These are phyloP conservation scores for Picea sitchensis DNA, from an alignment of 75 land plant genomes.

Conservation along the genomic window DNA sequence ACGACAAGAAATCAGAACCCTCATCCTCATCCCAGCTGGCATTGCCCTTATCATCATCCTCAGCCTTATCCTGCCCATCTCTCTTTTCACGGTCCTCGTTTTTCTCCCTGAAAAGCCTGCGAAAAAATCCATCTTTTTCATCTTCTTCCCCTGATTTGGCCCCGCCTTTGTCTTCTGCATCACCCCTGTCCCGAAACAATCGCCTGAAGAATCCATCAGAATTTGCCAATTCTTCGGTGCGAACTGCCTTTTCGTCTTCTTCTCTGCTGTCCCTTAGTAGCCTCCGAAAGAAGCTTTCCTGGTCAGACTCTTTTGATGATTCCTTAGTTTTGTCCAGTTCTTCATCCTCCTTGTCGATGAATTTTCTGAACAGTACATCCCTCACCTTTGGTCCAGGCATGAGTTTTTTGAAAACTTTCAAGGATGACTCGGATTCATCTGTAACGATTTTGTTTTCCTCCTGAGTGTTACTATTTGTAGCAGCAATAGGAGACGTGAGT, in stretches of 20 bases:
- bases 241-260: slow-evolving; percentile 49
- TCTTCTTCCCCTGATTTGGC: slow-evolving; percentile 52
- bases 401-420: slow-evolving; percentile 79
- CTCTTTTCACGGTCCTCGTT: slow-evolving; percentile 51
- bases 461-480: slow-evolving; percentile 15
- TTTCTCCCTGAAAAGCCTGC: slow-evolving; percentile 62
- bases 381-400: slow-evolving; percentile 89
- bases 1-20: slow-evolving; percentile 70
- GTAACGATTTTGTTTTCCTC: slow-evolving; percentile 39
- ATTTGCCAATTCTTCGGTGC: slow-evolving; percentile 38
- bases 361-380: slow-evolving; percentile 79
- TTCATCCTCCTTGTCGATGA: slow-evolving; percentile 72
- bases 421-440: slow-evolving; percentile 64
- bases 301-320: slow-evolving; percentile 28
- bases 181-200: slow-evolving; percentile 58
- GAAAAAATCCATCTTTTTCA: slow-evolving; percentile 66
- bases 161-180: slow-evolving; percentile 41
- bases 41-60: slow-evolving; percentile 48
- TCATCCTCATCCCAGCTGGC: slow-evolving; percentile 77
- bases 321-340: slow-evolving; percentile 43
- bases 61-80: slow-evolving; percentile 31
- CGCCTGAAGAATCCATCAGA: slow-evolving; percentile 76
- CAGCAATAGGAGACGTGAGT: neutral
- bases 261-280: slow-evolving; percentile 45
- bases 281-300: slow-evolving; percentile 76